Conservation (phyloP, 179 eudicot species). For the Camellia oleifera region DNA sequence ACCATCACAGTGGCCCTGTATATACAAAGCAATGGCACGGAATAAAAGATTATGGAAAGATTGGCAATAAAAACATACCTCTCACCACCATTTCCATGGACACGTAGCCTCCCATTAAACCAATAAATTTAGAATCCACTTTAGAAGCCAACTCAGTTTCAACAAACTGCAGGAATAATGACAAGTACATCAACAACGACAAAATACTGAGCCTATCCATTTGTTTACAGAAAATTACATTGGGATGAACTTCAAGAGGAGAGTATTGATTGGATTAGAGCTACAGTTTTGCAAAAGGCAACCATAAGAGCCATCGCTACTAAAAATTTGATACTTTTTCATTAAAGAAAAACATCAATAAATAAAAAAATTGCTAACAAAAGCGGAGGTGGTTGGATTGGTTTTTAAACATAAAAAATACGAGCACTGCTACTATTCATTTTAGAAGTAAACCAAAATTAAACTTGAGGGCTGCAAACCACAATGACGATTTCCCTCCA, state of each 20-base stretch:
- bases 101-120: conserved; percentile 58
- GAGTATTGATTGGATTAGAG: neutral
- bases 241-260: neutral
- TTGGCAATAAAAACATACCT: conserved; percentile 41
- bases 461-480: neutral
- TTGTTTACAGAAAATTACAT: neutral
- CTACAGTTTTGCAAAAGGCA: neutral
- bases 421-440: neutral
- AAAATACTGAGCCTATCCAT: neutral
- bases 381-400: neutral
- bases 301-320: neutral
- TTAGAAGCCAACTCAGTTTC: conserved; percentile 52
- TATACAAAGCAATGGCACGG: too few species aligned
- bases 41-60: neutral
- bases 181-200: conserved; percentile 11
- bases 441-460: neutral
- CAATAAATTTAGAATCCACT: conserved; percentile 37
- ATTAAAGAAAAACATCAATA: neutral
- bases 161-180: conserved; percentile 63
- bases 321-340: neutral
- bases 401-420: neutral
- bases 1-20: too few species aligned
- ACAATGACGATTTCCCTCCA: neutral
- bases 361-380: neutral
- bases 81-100: conserved; percentile 74